Conservation (phyloP, 148 eudicot species). For the Rhododendron vialii region DNA sequence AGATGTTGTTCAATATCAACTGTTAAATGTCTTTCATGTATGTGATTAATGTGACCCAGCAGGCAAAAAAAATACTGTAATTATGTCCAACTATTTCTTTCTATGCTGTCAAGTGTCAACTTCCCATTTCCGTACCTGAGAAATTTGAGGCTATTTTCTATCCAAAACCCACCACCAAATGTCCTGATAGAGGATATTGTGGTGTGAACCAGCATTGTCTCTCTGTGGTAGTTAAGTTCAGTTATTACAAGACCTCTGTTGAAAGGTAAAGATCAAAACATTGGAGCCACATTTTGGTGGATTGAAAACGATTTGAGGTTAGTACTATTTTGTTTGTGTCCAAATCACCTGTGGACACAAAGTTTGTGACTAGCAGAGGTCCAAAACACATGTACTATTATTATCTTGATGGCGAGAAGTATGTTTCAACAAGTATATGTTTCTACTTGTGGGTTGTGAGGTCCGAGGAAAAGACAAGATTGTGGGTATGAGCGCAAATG, state of each 20-base stretch:
- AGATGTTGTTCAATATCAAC: too few species aligned
- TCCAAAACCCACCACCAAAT: neutral
- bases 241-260: neutral
- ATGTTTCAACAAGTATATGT: neutral
- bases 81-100: neutral
- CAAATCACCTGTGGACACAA: neutral
- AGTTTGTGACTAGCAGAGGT: neutral
- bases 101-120: neutral
- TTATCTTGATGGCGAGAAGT: neutral
- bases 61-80: too few species aligned
- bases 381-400: neutral
- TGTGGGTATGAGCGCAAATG: neutral
- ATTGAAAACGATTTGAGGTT: neutral
- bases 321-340: neutral
- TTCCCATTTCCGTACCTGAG: neutral
- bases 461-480: neutral
- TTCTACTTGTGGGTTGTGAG: neutral
- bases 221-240: neutral
- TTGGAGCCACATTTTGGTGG: neutral
- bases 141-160: neutral
- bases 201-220: neutral
- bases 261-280: neutral
- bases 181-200: neutral
- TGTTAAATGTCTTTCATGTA: too few species aligned
- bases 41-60: too few species aligned